Conservation (phyloP, 192 early-diverging fungal genomes). For the Funneliformis geosporum region DNA sequence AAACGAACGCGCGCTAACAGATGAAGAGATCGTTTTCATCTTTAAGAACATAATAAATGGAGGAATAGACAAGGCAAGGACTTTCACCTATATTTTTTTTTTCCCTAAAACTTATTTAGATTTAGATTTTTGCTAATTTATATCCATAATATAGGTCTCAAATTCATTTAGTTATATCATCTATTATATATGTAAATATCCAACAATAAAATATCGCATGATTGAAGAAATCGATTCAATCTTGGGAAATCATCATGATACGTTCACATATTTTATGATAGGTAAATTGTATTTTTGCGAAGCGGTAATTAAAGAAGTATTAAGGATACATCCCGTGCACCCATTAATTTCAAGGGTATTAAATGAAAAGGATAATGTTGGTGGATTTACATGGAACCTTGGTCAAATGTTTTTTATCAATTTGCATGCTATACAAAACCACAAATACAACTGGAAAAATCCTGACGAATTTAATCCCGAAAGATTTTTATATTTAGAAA, state of each 20-base stretch:
- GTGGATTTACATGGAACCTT: neutral
- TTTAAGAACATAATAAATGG: neutral
- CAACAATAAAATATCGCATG: neutral
- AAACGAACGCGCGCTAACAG: neutral
- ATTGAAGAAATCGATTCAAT: neutral
- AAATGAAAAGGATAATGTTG: conserved; percentile 6
- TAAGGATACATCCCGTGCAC: neutral
- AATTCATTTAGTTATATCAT: conserved; percentile 5
- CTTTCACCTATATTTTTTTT: neutral
- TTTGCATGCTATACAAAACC: neutral
- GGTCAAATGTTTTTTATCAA: conserved; percentile 9
- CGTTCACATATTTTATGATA: neutral
- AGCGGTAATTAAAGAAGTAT: conserved; percentile 17
- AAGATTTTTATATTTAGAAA: conserved; percentile 8
- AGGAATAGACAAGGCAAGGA: neutral
- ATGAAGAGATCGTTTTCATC: neutral
- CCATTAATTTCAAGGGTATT: neutral
- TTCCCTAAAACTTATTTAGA: neutral
- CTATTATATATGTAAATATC: conserved; percentile 11
- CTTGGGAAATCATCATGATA: neutral
- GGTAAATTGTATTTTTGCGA: conserved; percentile 12
- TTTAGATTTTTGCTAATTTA: neutral
- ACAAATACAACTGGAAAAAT: neutral
- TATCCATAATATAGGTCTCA: neutral
- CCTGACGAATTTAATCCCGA: conserved; percentile 24